These are phyloP conservation scores for Candida maltosa DNA, from an alignment of 805 yeast species.

Conservation along the genomic window DNA sequence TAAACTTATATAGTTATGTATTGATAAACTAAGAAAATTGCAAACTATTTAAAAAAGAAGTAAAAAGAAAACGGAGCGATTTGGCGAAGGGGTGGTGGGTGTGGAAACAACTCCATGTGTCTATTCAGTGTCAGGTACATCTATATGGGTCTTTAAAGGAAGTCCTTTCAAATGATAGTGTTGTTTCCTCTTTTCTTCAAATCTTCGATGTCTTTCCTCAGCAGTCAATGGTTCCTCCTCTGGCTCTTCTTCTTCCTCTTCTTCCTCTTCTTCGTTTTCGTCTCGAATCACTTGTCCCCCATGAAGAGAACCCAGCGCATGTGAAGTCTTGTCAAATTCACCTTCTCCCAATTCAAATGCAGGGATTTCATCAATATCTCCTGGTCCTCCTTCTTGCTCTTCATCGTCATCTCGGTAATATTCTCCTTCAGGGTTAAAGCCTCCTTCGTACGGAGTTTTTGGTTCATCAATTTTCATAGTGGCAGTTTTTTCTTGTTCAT, in stretches of 20 bases:
- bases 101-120: too few relatives aligned
- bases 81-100: too few relatives aligned
- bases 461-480: conserved; percentile 91
- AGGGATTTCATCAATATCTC: conserved; percentile 39
- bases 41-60: too few relatives aligned
- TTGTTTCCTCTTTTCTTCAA: conserved; percentile 75
- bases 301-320: conserved; percentile 26
- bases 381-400: conserved; percentile 46
- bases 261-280: conserved; percentile 22
- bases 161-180: conserved; percentile 67
- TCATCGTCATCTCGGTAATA: conserved; percentile 72
- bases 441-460: conserved; percentile 92
- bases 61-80: too few relatives aligned
- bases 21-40: too few relatives aligned
- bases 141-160: conserved; percentile 37
- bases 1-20: too few relatives aligned
- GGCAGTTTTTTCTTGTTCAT: conserved; percentile 70
- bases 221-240: conserved; percentile 39
- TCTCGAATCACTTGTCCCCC: conserved; percentile 40
- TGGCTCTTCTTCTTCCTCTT: conserved; percentile 36
- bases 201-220: conserved; percentile 61
- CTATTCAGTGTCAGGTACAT: conserved; percentile 23
- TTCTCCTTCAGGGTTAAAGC: conserved; percentile 78
- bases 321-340: conserved; percentile 34
- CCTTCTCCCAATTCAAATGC: conserved; percentile 59